A percentile compares a stretch with the other conserved stretches of the same genome.
Evolutionary conservation across 148 eudicot species (phyloP).

Genomic region (Arbutus unedo): DNA sequence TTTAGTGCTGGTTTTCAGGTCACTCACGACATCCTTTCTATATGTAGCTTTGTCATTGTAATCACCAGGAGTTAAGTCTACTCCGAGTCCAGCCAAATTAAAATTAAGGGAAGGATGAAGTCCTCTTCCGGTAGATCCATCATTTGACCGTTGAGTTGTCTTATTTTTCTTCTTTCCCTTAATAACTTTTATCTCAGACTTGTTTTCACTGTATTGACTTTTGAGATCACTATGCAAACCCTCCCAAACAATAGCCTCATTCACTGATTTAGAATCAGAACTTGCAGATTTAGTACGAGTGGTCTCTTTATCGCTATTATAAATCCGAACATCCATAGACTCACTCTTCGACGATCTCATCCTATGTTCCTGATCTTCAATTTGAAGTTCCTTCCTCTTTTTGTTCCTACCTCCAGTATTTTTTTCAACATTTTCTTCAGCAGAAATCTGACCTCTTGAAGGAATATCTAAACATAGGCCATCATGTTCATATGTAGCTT

Average conservation of each 20-base stretch:
- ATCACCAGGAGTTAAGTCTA: background rate
- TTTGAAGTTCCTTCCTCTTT: conserved; percentile 14
- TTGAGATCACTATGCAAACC: conserved; percentile 6
- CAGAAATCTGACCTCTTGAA: background rate
- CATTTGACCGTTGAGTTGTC: conserved; percentile 10
- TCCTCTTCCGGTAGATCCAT: background rate
- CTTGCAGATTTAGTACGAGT: background rate
- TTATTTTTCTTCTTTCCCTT: conserved; percentile 7
- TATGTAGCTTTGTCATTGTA: background rate
- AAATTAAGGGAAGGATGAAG: background rate
- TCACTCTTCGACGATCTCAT: conserved; percentile 9
- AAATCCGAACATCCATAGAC: background rate
- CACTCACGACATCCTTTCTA: background rate
- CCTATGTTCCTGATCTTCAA: background rate
- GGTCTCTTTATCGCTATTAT: conserved; percentile 14
- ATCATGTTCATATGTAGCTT: background rate
- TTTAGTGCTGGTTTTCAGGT: background rate
- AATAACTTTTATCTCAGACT: background rate
- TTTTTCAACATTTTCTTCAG: background rate
- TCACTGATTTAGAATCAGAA: conserved; percentile 11
- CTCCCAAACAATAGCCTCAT: background rate
- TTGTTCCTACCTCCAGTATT: background rate
- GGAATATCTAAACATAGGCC: conserved; percentile 5
- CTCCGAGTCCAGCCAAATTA: background rate
- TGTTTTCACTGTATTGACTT: conserved; percentile 9